A percentile compares a stretch with the other conserved stretches of the same genome.
Evolutionary conservation across 345 rosid species (phyloP).

Genomic region (Rhodamnia argentea): DNA sequence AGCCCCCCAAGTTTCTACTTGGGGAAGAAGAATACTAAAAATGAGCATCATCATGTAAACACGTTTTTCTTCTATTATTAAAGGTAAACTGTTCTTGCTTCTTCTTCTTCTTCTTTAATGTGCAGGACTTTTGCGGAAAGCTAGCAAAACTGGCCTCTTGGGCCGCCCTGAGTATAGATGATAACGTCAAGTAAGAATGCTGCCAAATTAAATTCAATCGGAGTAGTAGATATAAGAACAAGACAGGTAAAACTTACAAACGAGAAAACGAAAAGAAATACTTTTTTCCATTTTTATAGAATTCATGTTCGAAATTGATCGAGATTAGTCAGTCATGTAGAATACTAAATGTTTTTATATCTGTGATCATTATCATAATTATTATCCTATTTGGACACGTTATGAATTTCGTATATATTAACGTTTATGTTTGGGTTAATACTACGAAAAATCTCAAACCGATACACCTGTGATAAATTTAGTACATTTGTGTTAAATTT

Average conservation of each 20-base stretch:
- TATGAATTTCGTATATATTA: no score
- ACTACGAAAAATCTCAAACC: no score
- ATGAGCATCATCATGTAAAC: neutral
- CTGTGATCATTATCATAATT: neutral
- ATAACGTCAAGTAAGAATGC: neutral
- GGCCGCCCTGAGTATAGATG: neutral
- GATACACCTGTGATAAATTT: no score
- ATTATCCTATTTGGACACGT: no score
- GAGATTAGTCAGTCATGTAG: neutral
- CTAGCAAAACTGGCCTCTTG: neutral
- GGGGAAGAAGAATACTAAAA: neutral
- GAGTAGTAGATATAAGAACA: neutral
- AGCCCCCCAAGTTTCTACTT: neutral
- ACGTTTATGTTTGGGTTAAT: no score
- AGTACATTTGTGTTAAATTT: no score
- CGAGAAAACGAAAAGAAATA: neutral
- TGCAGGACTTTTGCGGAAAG: neutral
- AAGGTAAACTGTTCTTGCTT: rapidly evolving
- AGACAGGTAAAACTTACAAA: neutral
- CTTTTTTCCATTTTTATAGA: neutral
- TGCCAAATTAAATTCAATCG: neutral
- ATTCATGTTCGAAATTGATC: neutral
- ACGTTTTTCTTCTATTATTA: neutral
- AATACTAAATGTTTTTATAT: neutral
- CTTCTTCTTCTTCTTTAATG: no score